phyloP scores from a whole-genome alignment of 805 yeast genomes.

The Ascoidea tarda region DNA sequence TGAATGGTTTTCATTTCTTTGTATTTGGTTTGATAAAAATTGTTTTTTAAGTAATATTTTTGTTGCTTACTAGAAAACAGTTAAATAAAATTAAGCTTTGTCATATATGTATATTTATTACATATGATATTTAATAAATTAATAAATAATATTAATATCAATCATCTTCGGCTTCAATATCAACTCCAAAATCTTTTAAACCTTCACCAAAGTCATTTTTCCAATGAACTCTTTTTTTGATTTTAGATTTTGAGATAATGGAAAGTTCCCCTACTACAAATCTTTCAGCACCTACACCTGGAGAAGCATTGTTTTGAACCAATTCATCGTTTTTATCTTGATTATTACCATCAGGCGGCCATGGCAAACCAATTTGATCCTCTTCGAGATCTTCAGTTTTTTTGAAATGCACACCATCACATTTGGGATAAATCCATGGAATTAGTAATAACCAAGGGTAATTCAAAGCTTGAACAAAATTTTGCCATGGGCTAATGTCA shows the following conservation, averaged over 20 bases:
- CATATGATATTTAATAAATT: too few species aligned
- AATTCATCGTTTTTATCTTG: slow-evolving; percentile 18
- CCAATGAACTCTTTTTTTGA: slow-evolving; percentile 29
- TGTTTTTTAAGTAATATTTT: too few species aligned
- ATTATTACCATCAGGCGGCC: slow-evolving; percentile 86
- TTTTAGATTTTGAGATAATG: too few species aligned
- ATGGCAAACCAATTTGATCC: slow-evolving; percentile 57
- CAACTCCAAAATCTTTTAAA: slow-evolving; percentile 81
- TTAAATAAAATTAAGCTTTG: too few species aligned
- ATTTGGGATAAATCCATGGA: slow-evolving; percentile 56
- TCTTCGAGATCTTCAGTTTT: slow-evolving; percentile 39
- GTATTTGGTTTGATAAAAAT: too few species aligned
- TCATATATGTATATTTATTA: too few species aligned
- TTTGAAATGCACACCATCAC: slow-evolving; percentile 43
- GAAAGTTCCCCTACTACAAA: background rate
- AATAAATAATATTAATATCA: too few species aligned
- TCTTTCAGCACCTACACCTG: slow-evolving; percentile 11
- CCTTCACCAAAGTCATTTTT: slow-evolving; percentile 71
- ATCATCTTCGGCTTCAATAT: slow-evolving; percentile 38
- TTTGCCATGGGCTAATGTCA: slow-evolving; percentile 48
- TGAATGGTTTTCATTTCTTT: too few species aligned
- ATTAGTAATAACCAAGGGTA: slow-evolving; percentile 47
- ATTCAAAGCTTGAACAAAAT: slow-evolving; percentile 43
- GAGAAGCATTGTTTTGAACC: background rate
- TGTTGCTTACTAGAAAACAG: too few species aligned